Evolutionary conservation across 257 asterid species (phyloP).

Genomic region (Anisodus tanguticus): DNA sequence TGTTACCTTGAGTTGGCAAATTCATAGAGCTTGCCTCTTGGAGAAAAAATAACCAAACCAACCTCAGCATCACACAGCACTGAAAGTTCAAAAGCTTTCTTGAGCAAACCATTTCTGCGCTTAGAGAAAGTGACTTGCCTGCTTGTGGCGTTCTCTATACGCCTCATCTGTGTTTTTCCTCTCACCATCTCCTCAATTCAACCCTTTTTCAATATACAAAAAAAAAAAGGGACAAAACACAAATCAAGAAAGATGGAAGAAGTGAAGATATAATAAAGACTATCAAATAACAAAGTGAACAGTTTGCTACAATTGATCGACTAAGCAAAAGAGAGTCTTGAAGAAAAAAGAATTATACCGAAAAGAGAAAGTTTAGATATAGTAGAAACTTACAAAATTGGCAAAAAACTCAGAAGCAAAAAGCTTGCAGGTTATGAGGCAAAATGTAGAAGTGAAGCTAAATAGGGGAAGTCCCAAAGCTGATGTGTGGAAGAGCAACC

Average conservation of each 20-base stretch:
- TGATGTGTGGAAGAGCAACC: slow-evolving; percentile 34
- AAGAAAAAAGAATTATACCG: slow-evolving; percentile 10
- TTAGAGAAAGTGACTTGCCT: slow-evolving; percentile 93
- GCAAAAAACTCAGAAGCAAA: slow-evolving; percentile 50
- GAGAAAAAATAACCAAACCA: slow-evolving; percentile 74
- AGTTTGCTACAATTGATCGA: background rate
- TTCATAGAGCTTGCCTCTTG: slow-evolving; percentile 83
- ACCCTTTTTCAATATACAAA: too few relatives aligned
- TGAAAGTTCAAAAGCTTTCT: slow-evolving; percentile 83
- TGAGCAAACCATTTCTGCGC: slow-evolving; percentile 79
- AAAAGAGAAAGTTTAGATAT: background rate
- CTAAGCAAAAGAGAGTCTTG: slow-evolving; percentile 1
- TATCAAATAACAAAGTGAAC: background rate
- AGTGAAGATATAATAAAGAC: too few relatives aligned
- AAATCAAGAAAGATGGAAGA: background rate
- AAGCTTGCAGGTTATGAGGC: slow-evolving; percentile 41
- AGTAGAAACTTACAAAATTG: slow-evolving; percentile 56
- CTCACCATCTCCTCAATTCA: slow-evolving; percentile 58
- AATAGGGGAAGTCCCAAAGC: slow-evolving; percentile 50
- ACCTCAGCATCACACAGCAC: slow-evolving; percentile 90
- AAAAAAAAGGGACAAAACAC: background rate
- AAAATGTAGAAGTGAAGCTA: slow-evolving; percentile 47
- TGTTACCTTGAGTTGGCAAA: slow-evolving; percentile 72
- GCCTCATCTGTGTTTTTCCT: slow-evolving; percentile 94
- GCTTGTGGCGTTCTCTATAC: slow-evolving; percentile 89